Evolutionary conservation across 192 early-diverging fungal genomes (phyloP).

Genomic region (Entomortierella beljakovae): DNA sequence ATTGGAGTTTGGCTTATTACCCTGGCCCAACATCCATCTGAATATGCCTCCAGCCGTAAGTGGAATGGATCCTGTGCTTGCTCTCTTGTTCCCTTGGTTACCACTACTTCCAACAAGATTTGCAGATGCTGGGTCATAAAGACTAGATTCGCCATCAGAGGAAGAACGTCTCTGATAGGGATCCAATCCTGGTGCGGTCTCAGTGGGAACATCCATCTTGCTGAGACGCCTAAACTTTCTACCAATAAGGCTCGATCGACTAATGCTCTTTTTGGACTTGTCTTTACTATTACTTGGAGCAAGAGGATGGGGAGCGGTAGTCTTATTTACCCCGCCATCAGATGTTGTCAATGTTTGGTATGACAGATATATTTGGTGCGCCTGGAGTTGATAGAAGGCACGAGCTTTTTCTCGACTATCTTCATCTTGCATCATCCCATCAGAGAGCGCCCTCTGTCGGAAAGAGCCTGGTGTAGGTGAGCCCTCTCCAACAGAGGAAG

Average conservation of each 20-base stretch:
- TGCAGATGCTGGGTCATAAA: slow-evolving; percentile 3
- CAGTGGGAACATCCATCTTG: slow-evolving; percentile 6
- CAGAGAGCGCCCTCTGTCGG: slow-evolving; percentile 21
- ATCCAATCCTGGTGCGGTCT: slow-evolving; percentile 4
- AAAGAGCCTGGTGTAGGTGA: slow-evolving; percentile 7
- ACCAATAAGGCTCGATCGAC: slow-evolving; percentile 40
- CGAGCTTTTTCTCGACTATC: slow-evolving; percentile 23
- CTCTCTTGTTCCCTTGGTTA: slow-evolving; percentile 12
- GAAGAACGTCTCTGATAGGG: slow-evolving; percentile 8
- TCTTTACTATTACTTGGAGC: slow-evolving; percentile 35
- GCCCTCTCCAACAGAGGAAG: slow-evolving; percentile 1
- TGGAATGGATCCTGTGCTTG: slow-evolving; percentile 31
- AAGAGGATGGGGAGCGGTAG: no score
- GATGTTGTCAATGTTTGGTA: slow-evolving; percentile 28
- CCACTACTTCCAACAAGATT: slow-evolving; percentile 4
- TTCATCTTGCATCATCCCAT: slow-evolving; percentile 25
- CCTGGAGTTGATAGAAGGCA: slow-evolving; percentile 46
- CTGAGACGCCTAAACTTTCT: slow-evolving; percentile 45
- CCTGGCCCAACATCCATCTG: slow-evolving; percentile 45
- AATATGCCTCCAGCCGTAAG: slow-evolving; percentile 45
- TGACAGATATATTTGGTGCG: slow-evolving; percentile 36
- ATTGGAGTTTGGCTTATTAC: background rate
- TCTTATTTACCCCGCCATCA: slow-evolving; percentile 8
- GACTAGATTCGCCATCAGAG: slow-evolving; percentile 7
- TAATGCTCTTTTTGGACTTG: slow-evolving; percentile 27